Evolutionary conservation across 805 yeast genomes (phyloP).

Genomic region (Lipomyces spencermartinsiae): DNA sequence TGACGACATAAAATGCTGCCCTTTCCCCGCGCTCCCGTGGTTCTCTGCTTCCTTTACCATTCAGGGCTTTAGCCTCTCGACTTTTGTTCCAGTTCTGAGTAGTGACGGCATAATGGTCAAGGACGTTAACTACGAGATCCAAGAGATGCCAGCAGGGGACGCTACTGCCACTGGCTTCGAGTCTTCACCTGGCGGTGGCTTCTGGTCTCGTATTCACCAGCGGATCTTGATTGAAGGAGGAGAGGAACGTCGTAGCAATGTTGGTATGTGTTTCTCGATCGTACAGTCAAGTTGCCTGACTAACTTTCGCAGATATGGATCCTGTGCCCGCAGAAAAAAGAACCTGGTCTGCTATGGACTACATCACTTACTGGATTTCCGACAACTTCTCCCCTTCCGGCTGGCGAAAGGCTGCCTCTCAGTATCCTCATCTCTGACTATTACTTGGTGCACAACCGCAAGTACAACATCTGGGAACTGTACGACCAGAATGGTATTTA

Average conservation of each 20-base stretch:
- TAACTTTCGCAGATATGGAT: constrained; percentile 23
- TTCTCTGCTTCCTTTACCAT: background rate
- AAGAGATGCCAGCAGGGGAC: background rate
- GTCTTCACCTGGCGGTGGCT: constrained; percentile 9
- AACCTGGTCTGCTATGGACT: constrained; percentile 55
- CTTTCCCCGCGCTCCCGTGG: background rate
- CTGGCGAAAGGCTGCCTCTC: constrained; percentile 53
- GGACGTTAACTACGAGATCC: constrained; percentile 4
- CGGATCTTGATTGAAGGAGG: constrained; percentile 21
- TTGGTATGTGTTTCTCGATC: constrained; percentile 5
- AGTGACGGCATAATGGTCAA: constrained; percentile 1
- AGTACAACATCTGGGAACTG: constrained; percentile 52
- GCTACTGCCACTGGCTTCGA: constrained; percentile 7
- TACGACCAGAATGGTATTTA: constrained; percentile 50
- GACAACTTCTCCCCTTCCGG: constrained; percentile 49
- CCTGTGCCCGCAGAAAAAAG: constrained; percentile 45
- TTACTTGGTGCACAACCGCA: constrained; percentile 50
- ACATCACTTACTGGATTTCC: constrained; percentile 43
- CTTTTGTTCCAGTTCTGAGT: background rate
- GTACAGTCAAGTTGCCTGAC: background rate
- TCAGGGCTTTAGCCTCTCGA: background rate
- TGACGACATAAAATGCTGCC: background rate
- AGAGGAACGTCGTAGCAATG: constrained; percentile 19
- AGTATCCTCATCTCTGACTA: constrained; percentile 51
- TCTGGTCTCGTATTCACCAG: constrained; percentile 23